phyloP scores from a whole-genome alignment of 1,139 yeast genomes.

The Yamadazyma conglobata region DNA sequence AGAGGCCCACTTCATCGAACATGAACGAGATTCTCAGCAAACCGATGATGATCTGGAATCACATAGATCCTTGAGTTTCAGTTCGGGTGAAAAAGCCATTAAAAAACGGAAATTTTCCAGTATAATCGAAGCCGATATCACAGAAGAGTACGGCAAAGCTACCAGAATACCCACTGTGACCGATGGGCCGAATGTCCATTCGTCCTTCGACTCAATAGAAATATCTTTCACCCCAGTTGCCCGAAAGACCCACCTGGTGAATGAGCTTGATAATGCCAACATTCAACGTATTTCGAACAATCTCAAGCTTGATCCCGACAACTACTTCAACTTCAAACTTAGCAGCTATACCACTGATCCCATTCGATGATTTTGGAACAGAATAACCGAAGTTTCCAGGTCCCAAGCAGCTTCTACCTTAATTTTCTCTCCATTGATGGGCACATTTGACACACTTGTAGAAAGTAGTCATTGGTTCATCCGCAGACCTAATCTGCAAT shows the following conservation, averaged over 20 bases:
- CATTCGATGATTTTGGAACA: too few species aligned
- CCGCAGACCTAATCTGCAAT: slow-evolving; percentile 89
- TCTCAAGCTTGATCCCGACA: slow-evolving; percentile 16
- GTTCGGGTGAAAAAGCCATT: neutral
- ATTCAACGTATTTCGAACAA: slow-evolving; percentile 9
- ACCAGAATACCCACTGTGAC: slow-evolving; percentile 8
- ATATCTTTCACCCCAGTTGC: slow-evolving; percentile 4
- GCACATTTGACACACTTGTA: slow-evolving; percentile 91
- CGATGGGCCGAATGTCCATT: slow-evolving; percentile 6
- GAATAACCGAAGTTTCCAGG: too few species aligned
- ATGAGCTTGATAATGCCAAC: slow-evolving; percentile 7
- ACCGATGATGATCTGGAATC: slow-evolving; percentile 4
- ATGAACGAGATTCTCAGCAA: slow-evolving; percentile 5
- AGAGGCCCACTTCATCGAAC: slow-evolving; percentile 2
- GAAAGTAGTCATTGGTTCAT: slow-evolving; percentile 94
- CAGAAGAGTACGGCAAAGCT: slow-evolving; percentile 7
- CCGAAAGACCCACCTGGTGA: too few species aligned
- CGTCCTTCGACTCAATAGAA: slow-evolving; percentile 13
- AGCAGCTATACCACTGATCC: too few species aligned
- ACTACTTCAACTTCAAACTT: slow-evolving; percentile 18
- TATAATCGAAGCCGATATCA: neutral
- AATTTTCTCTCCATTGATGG: slow-evolving; percentile 96
- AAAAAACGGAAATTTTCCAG: too few species aligned
- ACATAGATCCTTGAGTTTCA: neutral
- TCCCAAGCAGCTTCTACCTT: too few species aligned